These are phyloP conservation scores for Brettanomyces naardenensis DNA, from an alignment of 805 yeast genomes.

Conservation along the genomic window DNA sequence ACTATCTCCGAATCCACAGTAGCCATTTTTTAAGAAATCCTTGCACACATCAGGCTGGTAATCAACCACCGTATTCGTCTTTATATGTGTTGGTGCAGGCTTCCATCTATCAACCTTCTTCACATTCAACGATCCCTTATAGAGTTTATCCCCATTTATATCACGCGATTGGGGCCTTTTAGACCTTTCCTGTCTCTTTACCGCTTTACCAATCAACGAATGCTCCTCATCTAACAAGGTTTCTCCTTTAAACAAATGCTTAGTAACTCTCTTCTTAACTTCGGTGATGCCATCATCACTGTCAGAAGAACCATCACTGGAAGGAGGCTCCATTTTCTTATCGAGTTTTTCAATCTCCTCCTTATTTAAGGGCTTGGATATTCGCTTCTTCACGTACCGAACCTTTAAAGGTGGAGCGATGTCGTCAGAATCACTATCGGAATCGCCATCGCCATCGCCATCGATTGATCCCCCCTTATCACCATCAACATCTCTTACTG, in stretches of 20 bases:
- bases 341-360: too few species aligned
- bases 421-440: not conserved
- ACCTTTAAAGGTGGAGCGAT: constrained; percentile 2
- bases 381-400: too few species aligned
- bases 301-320: not conserved
- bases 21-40: constrained; percentile 85
- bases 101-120: constrained; percentile 12
- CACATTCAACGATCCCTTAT: constrained; percentile 20
- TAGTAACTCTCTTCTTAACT: not conserved
- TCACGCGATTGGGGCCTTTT: constrained; percentile 10
- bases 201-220: constrained; percentile 5
- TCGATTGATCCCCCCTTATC: too few species aligned
- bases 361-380: constrained; percentile 1
- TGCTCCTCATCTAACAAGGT: constrained; percentile 16
- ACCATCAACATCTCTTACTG: not conserved
- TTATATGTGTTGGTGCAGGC: constrained; percentile 37
- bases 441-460: not conserved
- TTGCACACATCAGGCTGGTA: constrained; percentile 93
- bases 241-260: constrained; percentile 16
- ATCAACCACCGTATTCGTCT: constrained; percentile 66
- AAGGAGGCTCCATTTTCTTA: constrained; percentile 2
- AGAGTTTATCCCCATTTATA: constrained; percentile 17
- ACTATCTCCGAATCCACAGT: constrained; percentile 95
- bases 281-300: not conserved
- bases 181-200: not conserved